These are phyloP conservation scores for Chaetomiaceae sp. DNA, from an alignment of 2,329 filamentous ascomycete species.

Conservation along the genomic window DNA sequence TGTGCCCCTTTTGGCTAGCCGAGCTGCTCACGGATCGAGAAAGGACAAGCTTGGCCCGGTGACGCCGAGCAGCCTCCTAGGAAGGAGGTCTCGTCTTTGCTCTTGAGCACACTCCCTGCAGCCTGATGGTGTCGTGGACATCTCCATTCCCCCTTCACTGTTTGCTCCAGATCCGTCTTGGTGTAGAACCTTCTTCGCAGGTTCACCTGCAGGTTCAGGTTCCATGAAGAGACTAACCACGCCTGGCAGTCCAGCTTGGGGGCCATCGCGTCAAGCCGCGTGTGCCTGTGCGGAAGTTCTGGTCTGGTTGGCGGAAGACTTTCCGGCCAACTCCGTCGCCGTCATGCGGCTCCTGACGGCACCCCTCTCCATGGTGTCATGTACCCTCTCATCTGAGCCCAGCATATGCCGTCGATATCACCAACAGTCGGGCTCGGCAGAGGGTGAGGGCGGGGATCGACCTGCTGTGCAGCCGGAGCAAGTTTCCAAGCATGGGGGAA, in stretches of 20 bases:
- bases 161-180: background rate
- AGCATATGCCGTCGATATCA: slow-evolving; percentile 12
- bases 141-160: background rate
- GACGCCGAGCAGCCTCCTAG: background rate
- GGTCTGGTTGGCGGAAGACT: slow-evolving; percentile 1
- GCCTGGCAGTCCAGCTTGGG: background rate
- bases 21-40: too few relatives aligned
- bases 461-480: background rate
- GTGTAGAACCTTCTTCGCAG: background rate
- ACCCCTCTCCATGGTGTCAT: background rate
- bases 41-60: background rate
- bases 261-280: background rate
- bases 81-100: too few relatives aligned
- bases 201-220: background rate
- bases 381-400: background rate
- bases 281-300: background rate
- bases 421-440: slow-evolving; percentile 1
- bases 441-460: background rate
- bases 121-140: background rate
- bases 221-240: background rate
- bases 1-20: too few relatives aligned
- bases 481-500: background rate
- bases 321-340: background rate
- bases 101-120: background rate
- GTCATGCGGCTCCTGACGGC: background rate